These are phyloP conservation scores for Chrysoporthe puriensis DNA, from an alignment of 2,329 filamentous ascomycete genomes.

Conservation along the genomic window DNA sequence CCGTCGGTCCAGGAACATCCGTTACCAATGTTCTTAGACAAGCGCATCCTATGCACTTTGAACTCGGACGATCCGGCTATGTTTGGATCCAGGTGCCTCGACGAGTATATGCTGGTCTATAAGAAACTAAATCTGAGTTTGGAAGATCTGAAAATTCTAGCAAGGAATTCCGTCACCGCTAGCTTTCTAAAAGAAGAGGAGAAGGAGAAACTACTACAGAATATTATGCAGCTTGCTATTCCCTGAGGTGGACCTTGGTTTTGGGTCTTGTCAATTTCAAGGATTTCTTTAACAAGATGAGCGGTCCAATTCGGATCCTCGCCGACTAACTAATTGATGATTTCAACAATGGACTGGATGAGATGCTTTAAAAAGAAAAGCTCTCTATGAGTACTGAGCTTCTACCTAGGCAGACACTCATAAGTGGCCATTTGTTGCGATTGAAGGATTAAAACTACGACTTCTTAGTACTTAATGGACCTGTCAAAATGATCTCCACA, in stretches of 20 bases:
- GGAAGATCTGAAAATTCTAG: conserved; percentile 20
- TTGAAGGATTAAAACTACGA: too few species aligned
- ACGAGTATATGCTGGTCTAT: conserved; percentile 28
- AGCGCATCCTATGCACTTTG: conserved; percentile 20
- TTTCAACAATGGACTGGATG: not conserved
- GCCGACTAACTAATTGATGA: too few species aligned
- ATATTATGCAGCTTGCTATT: conserved; percentile 4
- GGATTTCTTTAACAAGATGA: too few species aligned
- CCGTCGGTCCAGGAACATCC: conserved; percentile 26
- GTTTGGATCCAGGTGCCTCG: conserved; percentile 28
- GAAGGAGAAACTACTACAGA: not conserved
- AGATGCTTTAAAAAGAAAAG: too few species aligned
- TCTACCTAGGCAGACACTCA: too few species aligned
- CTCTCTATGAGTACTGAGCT: too few species aligned
- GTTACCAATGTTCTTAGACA: conserved; percentile 15
- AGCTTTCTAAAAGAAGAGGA: conserved; percentile 14
- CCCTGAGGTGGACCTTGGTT: not conserved
- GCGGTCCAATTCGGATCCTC: too few species aligned
- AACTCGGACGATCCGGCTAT: conserved; percentile 30
- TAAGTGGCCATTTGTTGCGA: too few species aligned
- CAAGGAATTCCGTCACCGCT: conserved; percentile 19
- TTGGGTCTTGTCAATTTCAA: not conserved
- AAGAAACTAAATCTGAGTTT: conserved; percentile 24
- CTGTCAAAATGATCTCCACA: too few species aligned
- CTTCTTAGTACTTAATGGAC: too few species aligned